phyloP scores from a whole-genome alignment of 179 eudicot genomes.

The Drosera spatulata region DNA sequence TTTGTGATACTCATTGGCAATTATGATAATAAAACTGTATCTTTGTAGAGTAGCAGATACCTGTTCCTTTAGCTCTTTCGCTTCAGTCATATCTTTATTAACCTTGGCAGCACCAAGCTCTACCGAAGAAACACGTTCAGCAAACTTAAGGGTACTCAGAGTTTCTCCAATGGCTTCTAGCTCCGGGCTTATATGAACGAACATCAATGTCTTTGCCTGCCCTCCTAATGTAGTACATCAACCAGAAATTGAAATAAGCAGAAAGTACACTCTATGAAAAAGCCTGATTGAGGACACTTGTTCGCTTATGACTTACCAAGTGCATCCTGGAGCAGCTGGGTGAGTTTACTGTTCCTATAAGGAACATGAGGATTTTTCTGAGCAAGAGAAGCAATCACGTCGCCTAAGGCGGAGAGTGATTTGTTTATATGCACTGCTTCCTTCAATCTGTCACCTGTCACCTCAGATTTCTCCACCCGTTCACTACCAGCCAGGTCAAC shows the following conservation, averaged over 20 bases:
- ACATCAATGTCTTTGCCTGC: conserved; percentile 97
- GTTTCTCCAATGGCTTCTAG: conserved; percentile 87
- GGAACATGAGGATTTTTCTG: conserved; percentile 90
- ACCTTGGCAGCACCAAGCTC: conserved; percentile 96
- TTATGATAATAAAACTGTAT: too few relatives aligned
- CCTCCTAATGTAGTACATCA: conserved; percentile 48
- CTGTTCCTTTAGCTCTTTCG: conserved; percentile 90
- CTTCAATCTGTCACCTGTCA: conserved; percentile 91
- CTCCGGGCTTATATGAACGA: conserved; percentile 97
- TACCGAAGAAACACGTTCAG: conserved; percentile 92
- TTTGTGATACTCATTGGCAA: too few relatives aligned
- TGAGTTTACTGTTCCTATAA: conserved; percentile 93
- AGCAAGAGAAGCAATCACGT: conserved; percentile 89
- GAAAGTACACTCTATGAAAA: not conserved
- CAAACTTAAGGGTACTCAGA: conserved; percentile 92
- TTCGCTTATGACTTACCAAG: conserved; percentile 47
- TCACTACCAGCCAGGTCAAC: conserved; percentile 99
- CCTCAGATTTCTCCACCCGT: conserved; percentile 96
- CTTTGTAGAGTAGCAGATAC: conserved; percentile 17
- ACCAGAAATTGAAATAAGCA: not conserved
- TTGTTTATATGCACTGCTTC: conserved; percentile 94
- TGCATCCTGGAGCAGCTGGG: conserved; percentile 92
- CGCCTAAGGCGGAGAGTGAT: conserved; percentile 96
- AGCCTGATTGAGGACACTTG: not conserved
- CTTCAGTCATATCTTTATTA: conserved; percentile 65